Conservation (phyloP, 805 yeast genomes). For the Ogataea polymorpha region DNA sequence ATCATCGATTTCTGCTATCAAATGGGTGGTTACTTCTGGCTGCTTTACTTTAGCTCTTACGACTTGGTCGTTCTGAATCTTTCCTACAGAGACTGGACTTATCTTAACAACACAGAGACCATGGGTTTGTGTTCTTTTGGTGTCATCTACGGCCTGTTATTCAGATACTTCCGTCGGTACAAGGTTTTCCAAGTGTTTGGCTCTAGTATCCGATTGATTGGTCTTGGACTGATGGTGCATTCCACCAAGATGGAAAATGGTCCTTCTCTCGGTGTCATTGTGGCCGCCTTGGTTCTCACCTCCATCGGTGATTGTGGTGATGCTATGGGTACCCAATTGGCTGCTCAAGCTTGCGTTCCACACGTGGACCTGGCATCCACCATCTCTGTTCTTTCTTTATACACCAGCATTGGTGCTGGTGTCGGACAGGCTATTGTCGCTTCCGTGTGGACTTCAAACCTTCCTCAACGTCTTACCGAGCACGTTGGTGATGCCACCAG, state of each 20-base stretch:
- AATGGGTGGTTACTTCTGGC: constrained; percentile 8
- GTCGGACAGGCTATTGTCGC: constrained; percentile 38
- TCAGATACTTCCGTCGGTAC: constrained; percentile 36
- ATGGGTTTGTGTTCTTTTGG: constrained; percentile 38
- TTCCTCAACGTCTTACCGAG: constrained; percentile 31
- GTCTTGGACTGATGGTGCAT: constrained; percentile 14
- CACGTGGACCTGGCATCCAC: constrained; percentile 26
- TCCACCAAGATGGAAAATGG: constrained; percentile 8
- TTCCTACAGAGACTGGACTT: constrained; percentile 35
- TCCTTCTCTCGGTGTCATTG: constrained; percentile 26
- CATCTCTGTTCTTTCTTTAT: constrained; percentile 34
- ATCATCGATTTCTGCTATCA: constrained; percentile 26
- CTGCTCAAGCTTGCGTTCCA: constrained; percentile 41
- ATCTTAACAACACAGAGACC: constrained; percentile 36
- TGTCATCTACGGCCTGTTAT: constrained; percentile 34
- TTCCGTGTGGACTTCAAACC: constrained; percentile 34
- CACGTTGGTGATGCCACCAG: constrained; percentile 11
- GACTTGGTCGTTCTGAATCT: constrained; percentile 32
- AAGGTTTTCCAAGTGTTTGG: constrained; percentile 37
- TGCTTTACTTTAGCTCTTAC: constrained; percentile 35
- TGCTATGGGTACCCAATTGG: constrained; percentile 35
- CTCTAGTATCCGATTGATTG: constrained; percentile 32
- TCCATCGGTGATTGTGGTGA: constrained; percentile 35
- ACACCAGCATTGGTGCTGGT: constrained; percentile 34
- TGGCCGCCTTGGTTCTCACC: constrained; percentile 29